phyloP scores from a whole-genome alignment of 768 basidiomycete species.

The Tylopilus rubrobrunneus region DNA sequence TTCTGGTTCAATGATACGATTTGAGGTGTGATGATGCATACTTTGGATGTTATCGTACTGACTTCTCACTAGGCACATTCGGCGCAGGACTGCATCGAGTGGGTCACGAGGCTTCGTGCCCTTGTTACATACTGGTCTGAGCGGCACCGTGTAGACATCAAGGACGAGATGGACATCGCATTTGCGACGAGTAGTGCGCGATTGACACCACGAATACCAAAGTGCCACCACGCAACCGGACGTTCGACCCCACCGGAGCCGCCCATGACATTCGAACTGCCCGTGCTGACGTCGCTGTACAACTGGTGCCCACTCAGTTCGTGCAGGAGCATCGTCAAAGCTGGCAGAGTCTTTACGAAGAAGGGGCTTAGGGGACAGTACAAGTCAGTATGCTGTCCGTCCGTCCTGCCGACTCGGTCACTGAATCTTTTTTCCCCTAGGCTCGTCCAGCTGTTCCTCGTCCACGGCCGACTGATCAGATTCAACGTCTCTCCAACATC shows the following conservation, averaged over 20 bases:
- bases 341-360: slow-evolving; percentile 70
- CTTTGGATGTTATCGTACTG: background rate
- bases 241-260: slow-evolving; percentile 46
- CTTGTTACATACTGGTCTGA: slow-evolving; percentile 78
- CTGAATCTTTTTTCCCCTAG: slow-evolving; percentile 31
- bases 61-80: slow-evolving; percentile 53
- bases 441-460: slow-evolving; percentile 68
- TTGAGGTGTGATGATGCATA: slow-evolving; percentile 59
- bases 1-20: slow-evolving; percentile 64
- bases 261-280: slow-evolving; percentile 50
- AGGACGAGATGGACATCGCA: slow-evolving; percentile 76
- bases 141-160: slow-evolving; percentile 70
- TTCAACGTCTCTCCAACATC: slow-evolving; percentile 63
- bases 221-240: slow-evolving; percentile 31
- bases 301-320: slow-evolving; percentile 85
- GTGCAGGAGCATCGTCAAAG: slow-evolving; percentile 71
- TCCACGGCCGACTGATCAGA: slow-evolving; percentile 69
- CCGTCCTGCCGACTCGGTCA: background rate
- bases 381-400: slow-evolving; percentile 47
- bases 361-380: slow-evolving; percentile 72
- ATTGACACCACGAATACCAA: slow-evolving; percentile 50
- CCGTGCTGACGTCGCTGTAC: slow-evolving; percentile 63
- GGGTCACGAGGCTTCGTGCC: slow-evolving; percentile 74
- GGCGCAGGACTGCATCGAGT: slow-evolving; percentile 67
- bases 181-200: slow-evolving; percentile 49